Percentiles rank a stretch among this genome's conserved stretches.
Evolutionary conservation across 345 rosid genomes (phyloP).

Genomic region (Populus nigra): DNA sequence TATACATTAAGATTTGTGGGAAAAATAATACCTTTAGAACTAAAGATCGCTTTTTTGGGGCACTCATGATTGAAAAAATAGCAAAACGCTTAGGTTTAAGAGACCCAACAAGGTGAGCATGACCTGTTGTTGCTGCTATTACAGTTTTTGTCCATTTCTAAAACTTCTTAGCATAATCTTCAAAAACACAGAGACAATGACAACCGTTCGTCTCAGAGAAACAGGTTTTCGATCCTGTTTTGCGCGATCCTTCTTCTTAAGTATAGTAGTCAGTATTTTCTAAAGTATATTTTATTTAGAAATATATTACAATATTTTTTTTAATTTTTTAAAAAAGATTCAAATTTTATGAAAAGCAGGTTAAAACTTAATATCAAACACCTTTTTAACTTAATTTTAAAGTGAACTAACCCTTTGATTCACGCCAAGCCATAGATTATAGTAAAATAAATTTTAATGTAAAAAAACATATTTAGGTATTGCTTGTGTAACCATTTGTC

Average conservation of each 20-base stretch:
- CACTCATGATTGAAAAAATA: conserved; percentile 20
- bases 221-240: background rate
- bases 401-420: too few relatives aligned
- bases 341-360: too few relatives aligned
- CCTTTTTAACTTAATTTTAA: too few relatives aligned
- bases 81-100: conserved; percentile 5
- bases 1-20: background rate
- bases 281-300: too few relatives aligned
- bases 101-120: conserved; percentile 9
- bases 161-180: background rate
- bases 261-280: too few relatives aligned
- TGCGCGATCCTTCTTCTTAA: background rate
- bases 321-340: too few relatives aligned
- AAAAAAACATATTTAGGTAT: too few relatives aligned
- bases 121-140: background rate
- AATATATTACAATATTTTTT: too few relatives aligned
- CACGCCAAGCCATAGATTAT: too few relatives aligned
- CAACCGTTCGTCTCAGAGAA: background rate
- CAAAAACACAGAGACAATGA: background rate
- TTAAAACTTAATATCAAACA: too few relatives aligned
- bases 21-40: conserved; percentile 31
- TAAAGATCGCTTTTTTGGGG: conserved; percentile 19
- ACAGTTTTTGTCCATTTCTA: background rate
- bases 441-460: too few relatives aligned
- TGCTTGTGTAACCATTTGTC: too few relatives aligned